phyloP scores from a whole-genome alignment of 108 stramenopile species.

The Pseudonitzschia multistriata region DNA sequence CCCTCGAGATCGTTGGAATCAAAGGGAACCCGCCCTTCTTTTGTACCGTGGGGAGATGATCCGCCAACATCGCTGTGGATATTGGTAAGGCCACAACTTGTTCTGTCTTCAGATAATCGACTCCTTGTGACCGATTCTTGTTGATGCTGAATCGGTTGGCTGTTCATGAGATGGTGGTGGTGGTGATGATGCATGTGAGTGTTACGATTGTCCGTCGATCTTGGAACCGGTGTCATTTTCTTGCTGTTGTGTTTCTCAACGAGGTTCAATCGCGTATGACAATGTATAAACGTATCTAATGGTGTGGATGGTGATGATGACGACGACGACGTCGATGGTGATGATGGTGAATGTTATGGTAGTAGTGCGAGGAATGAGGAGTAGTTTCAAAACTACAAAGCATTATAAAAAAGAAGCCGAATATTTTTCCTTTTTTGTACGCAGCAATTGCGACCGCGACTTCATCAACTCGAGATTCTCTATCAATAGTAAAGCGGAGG shows the following conservation, averaged over 20 bases:
- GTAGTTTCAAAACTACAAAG: background rate
- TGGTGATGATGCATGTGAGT: background rate
- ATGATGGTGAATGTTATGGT: background rate
- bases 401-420: too few relatives aligned
- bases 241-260: background rate
- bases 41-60: background rate
- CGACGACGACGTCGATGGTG: background rate
- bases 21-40: background rate
- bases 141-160: background rate
- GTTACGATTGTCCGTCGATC: background rate
- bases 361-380: background rate
- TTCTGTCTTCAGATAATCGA: background rate
- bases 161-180: background rate
- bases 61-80: background rate
- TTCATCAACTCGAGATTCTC: too few relatives aligned
- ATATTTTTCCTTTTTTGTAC: too few relatives aligned
- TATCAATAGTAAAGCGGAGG: too few relatives aligned
- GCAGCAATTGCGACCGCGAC: too few relatives aligned
- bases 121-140: background rate
- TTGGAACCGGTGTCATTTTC: background rate
- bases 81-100: background rate
- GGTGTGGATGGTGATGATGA: background rate
- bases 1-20: background rate
- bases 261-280: background rate
- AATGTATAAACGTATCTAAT: background rate